Conservation (phyloP, 2,329 filamentous ascomycete species). For the Colletotrichum gigasporum region DNA sequence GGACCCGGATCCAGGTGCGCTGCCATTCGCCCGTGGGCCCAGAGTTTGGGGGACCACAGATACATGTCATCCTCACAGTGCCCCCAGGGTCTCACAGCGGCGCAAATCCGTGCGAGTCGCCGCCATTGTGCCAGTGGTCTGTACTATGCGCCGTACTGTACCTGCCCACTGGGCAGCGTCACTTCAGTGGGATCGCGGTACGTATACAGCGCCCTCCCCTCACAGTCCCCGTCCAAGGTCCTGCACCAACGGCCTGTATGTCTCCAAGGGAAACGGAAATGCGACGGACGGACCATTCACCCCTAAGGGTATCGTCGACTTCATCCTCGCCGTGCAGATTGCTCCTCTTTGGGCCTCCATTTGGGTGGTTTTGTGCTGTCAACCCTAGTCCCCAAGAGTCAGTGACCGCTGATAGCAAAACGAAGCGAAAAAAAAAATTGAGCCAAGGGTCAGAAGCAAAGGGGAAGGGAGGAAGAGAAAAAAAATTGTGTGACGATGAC, state of each 20-base stretch:
- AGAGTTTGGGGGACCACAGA: constrained; percentile 30
- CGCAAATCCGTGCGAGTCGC: too few relatives aligned
- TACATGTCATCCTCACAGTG: constrained; percentile 24
- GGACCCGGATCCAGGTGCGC: constrained; percentile 13
- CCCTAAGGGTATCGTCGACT: constrained; percentile 29
- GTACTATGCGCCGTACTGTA: background rate
- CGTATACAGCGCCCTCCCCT: too few relatives aligned
- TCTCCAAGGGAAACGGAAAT: constrained; percentile 23
- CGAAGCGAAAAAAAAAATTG: background rate
- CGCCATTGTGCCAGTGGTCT: too few relatives aligned
- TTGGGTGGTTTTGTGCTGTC: constrained; percentile 30
- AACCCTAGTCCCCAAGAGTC: constrained; percentile 27
- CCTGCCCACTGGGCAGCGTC: background rate
- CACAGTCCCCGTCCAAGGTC: constrained; percentile 4
- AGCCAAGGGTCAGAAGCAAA: background rate
- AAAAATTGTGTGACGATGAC: constrained; percentile 25
- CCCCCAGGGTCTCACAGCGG: constrained; percentile 12
- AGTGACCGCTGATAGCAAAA: constrained; percentile 24
- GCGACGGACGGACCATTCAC: constrained; percentile 28
- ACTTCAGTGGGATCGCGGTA: too few relatives aligned
- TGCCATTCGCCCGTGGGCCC: constrained; percentile 24
- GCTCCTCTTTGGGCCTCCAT: constrained; percentile 29
- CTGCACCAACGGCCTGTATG: constrained; percentile 23
- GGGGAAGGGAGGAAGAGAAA: background rate
- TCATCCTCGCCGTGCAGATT: constrained; percentile 17